Percentiles rank a stretch among this genome's conserved stretches.
Evolutionary conservation across 2,329 filamentous ascomycete genomes (phyloP).

Genomic region (Microthyrium microscopicum): DNA sequence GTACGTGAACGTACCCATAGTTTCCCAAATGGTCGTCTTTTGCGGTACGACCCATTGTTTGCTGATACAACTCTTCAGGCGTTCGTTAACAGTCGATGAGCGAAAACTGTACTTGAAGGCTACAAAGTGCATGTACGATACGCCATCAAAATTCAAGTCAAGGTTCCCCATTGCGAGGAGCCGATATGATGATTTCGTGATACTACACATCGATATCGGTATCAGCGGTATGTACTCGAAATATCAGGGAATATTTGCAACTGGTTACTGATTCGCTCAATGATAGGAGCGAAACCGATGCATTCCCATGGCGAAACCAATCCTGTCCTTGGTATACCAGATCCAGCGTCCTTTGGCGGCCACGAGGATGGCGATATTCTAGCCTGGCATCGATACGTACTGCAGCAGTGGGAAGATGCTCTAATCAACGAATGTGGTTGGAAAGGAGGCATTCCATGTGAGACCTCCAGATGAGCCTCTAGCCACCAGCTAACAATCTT

Average conservation of each 20-base stretch:
- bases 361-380: conserved; percentile 8
- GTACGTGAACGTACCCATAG: too few relatives aligned
- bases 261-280: background rate
- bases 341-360: background rate
- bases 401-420: conserved; percentile 17
- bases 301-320: conserved; percentile 8
- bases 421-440: conserved; percentile 18
- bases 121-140: conserved; percentile 1
- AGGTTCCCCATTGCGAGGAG: background rate
- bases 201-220: conserved; percentile 5
- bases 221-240: background rate
- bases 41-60: background rate
- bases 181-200: conserved; percentile 7
- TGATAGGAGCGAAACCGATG: conserved; percentile 4
- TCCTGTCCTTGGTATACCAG: background rate
- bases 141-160: conserved; percentile 1
- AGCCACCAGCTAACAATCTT: too few relatives aligned
- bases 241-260: background rate
- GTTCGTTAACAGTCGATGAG: background rate
- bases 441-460: background rate
- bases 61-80: conserved; percentile 1
- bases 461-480: too few relatives aligned
- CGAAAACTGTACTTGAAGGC: conserved; percentile 5
- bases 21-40: too few relatives aligned
- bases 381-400: conserved; percentile 21